A percentile compares a stretch with the other conserved stretches of the same genome.
Conservation (phyloP, 768 basidiomycete genomes). For the Amylocystis lapponica region DNA sequence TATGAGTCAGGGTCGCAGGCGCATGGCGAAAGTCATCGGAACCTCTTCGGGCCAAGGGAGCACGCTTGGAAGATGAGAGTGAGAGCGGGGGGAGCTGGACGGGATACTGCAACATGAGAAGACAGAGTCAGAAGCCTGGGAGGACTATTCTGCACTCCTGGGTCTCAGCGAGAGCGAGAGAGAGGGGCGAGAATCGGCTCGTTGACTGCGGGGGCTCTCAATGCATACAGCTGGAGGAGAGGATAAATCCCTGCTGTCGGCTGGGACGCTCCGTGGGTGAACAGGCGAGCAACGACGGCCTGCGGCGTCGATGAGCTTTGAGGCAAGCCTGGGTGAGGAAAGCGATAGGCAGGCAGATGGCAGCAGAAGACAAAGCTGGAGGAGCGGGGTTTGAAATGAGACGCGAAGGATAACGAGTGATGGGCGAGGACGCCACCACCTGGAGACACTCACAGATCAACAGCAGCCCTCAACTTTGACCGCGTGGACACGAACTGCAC, state of each 20-base stretch:
- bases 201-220: no score
- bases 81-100: constrained; percentile 29
- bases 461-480: no score
- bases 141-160: constrained; percentile 13
- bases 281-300: constrained; percentile 13
- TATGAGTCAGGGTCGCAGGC: constrained; percentile 13
- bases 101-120: constrained; percentile 32
- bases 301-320: constrained; percentile 19
- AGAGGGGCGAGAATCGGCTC: constrained; percentile 20
- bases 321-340: constrained; percentile 24
- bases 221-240: constrained; percentile 24
- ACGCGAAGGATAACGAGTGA: no score
- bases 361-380: constrained; percentile 23
- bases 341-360: constrained; percentile 24
- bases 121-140: constrained; percentile 10
- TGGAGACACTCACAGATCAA: no score
- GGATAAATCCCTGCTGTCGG: constrained; percentile 10
- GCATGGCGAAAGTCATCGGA: constrained; percentile 16
- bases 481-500: no score
- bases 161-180: constrained; percentile 21
- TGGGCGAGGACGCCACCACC: no score
- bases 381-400: constrained; percentile 16
- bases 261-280: constrained; percentile 4
- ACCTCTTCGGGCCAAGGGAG: constrained; percentile 13
- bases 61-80: constrained; percentile 27